Evolutionary conservation across 768 basidiomycete species (phyloP), one percentile per base, ranked within the genome.

Genomic region (Zangia roseola): DNA sequence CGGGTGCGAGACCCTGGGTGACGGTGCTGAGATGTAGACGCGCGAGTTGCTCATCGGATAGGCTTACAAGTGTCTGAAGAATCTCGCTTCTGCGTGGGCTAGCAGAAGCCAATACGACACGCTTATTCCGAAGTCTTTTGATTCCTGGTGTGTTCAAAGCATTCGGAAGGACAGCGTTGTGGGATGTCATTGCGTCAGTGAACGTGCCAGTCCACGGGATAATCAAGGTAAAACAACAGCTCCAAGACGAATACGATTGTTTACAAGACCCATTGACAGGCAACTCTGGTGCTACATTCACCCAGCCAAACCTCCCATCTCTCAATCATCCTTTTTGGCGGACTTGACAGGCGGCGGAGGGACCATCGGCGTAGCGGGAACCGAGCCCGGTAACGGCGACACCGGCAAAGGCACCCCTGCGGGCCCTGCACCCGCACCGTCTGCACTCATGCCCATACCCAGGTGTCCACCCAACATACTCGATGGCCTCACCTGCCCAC

Each of bases 81-180:
- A 95, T 91, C 46, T 93, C 91, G 61, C 80, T 83, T 59, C 94
- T 75, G 56, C 94, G 77, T 2, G 92, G 90, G 57, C 91, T 94
- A 48, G 81, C 84, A 5, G 93, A 95, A 1, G 94, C 94, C 1
- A 97, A 75, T 3, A 97, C 71, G 40, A 97, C 79, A 4, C 89
- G 77, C 63, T 92, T 94, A 19, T 81, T 83, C 33, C 74, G 63
- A 1, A 97, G 77, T 63, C 85, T 89, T 57, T 84, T 73, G 37
- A 84, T 71, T 0, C 74, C 74, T 10, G 84, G 84, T 1, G 81
- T 74, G 31, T 74, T 67, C 12, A 91, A 75, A 1, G 88, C 88
- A 60, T 83, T 75, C 1, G 82, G 67, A 9, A 88, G 80, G 41
- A 91, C 74, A 16, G 63, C 56, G 49, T 76, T 71, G 58, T 82